Evolutionary conservation across 176 grass and related monocot species (phyloP).

Genomic region (Puya raimondii): DNA sequence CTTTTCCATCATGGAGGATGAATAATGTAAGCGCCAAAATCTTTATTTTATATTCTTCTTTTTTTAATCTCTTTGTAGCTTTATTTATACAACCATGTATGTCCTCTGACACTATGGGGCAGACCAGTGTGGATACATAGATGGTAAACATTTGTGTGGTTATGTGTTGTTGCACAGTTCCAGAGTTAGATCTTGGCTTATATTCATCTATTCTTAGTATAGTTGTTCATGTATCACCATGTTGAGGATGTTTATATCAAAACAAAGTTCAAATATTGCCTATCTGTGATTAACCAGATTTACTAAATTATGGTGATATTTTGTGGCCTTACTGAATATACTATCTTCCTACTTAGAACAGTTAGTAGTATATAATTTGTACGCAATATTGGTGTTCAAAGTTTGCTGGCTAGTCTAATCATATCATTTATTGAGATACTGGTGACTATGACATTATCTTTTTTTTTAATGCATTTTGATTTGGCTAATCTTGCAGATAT

Average conservation of each 20-base stretch:
- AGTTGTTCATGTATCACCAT: not conserved
- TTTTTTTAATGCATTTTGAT: not conserved
- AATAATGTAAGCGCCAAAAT: slow-evolving; percentile 71
- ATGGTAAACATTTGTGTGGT: not conserved
- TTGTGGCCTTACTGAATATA: not conserved
- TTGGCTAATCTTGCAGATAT: not conserved
- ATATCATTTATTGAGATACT: not conserved
- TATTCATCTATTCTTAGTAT: not conserved
- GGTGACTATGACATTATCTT: not conserved
- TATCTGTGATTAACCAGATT: not conserved
- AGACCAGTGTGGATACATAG: not conserved
- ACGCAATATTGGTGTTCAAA: not conserved
- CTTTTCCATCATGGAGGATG: slow-evolving; percentile 98
- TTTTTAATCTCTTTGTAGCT: not conserved
- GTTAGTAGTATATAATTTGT: too few relatives aligned
- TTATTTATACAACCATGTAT: not conserved
- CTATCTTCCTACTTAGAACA: too few relatives aligned
- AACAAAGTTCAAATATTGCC: not conserved
- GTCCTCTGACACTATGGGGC: not conserved
- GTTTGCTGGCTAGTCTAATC: not conserved
- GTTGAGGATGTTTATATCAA: not conserved
- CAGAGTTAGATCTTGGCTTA: not conserved
- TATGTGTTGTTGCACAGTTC: not conserved
- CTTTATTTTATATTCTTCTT: slow-evolving; percentile 4
- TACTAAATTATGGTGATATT: not conserved